A percentile compares a stretch with the other conserved stretches of the same genome.
Evolutionary conservation across 768 basidiomycete species (phyloP).

Genomic region (Russula foetens): DNA sequence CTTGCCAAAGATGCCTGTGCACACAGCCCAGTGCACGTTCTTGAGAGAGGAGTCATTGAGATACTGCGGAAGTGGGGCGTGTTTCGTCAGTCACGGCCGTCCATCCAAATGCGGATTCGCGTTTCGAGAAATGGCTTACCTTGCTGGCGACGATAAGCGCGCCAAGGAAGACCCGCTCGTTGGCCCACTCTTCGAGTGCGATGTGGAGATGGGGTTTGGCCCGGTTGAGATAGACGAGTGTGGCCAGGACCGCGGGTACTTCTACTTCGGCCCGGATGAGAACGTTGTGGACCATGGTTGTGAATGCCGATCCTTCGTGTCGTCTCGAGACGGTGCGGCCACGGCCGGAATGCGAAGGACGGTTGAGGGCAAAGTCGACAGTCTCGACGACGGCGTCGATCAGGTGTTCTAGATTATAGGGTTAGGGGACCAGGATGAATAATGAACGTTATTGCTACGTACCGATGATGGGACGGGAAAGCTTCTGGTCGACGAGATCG

Average conservation of each 20-base stretch:
- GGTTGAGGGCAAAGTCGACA: slow-evolving; percentile 70
- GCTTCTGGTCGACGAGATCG: slow-evolving; percentile 58
- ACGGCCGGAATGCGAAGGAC: slow-evolving; percentile 45
- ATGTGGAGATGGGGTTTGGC: slow-evolving; percentile 76
- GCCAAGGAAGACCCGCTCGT: slow-evolving; percentile 86
- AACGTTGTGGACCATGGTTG: slow-evolving; percentile 58
- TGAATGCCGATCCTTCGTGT: slow-evolving; percentile 49
- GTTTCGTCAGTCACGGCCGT: background rate
- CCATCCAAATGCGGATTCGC: background rate
- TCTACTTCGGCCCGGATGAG: slow-evolving; percentile 67
- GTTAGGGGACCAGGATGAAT: background rate
- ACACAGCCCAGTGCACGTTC: slow-evolving; percentile 80
- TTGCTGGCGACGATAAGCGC: slow-evolving; percentile 85
- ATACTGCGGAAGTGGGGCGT: slow-evolving; percentile 38
- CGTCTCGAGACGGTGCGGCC: slow-evolving; percentile 41
- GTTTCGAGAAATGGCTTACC: slow-evolving; percentile 38
- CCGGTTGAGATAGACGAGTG: slow-evolving; percentile 70
- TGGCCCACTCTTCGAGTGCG: slow-evolving; percentile 76
- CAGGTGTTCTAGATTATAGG: slow-evolving; percentile 46
- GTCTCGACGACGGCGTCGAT: slow-evolving; percentile 63
- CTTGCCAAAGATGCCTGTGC: slow-evolving; percentile 71
- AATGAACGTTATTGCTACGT: slow-evolving; percentile 24
- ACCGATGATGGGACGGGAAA: slow-evolving; percentile 59
- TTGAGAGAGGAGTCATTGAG: slow-evolving; percentile 83
- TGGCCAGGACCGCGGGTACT: slow-evolving; percentile 56